phyloP scores from a whole-genome alignment of 805 yeast genomes.

The Ogataea neopini region DNA sequence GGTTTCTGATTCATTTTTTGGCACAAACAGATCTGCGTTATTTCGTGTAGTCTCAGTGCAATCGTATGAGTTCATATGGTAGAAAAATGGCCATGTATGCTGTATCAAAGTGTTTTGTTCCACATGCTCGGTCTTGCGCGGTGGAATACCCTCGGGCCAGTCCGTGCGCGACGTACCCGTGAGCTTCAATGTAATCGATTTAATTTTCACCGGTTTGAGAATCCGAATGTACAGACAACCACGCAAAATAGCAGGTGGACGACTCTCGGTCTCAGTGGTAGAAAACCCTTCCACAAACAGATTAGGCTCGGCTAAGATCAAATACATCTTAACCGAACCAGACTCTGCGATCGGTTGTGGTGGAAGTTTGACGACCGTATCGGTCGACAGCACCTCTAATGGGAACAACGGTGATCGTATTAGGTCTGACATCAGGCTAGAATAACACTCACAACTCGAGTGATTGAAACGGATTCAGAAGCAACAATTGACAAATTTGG shows the following conservation, averaged over 20 bases:
- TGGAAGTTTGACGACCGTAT: constrained; percentile 50
- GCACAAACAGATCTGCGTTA: constrained; percentile 50
- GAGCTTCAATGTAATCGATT: constrained; percentile 59
- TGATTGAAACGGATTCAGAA: background rate
- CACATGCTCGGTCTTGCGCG: constrained; percentile 64
- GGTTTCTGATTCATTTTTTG: constrained; percentile 27
- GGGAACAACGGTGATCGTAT: constrained; percentile 51
- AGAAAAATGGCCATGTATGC: constrained; percentile 92
- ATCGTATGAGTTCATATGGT: constrained; percentile 34
- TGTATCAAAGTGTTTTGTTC: constrained; percentile 68
- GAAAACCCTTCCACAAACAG: constrained; percentile 83
- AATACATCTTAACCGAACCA: constrained; percentile 65
- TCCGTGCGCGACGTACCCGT: constrained; percentile 77
- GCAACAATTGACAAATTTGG: background rate
- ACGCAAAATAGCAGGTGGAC: constrained; percentile 78
- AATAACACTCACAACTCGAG: background rate
- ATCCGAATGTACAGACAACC: constrained; percentile 76
- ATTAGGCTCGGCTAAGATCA: constrained; percentile 77
- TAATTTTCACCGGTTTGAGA: constrained; percentile 69
- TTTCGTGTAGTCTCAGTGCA: constrained; percentile 35
- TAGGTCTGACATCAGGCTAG: constrained; percentile 16
- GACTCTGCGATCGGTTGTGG: constrained; percentile 60
- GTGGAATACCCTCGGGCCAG: constrained; percentile 99
- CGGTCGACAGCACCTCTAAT: constrained; percentile 36
- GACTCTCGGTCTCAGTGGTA: constrained; percentile 55